phyloP scores from a whole-genome alignment of 179 eudicot genomes.

The Dionaea muscipula region DNA sequence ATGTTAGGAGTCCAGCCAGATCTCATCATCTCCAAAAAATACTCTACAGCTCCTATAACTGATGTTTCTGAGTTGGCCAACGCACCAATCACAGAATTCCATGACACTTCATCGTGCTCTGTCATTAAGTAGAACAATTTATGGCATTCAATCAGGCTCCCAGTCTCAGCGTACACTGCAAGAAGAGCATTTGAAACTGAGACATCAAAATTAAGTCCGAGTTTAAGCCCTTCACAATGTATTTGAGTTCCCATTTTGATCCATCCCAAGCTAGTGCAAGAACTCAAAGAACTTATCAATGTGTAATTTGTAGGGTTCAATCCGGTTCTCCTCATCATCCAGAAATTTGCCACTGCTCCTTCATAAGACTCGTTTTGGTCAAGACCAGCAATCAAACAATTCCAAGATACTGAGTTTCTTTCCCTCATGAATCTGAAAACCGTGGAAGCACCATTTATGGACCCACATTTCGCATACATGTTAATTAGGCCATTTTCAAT shows the following conservation, averaged over 20 bases:
- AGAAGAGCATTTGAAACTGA: conserved; percentile 75
- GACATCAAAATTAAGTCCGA: conserved; percentile 55
- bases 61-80: conserved; percentile 40
- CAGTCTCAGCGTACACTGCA: conserved; percentile 47
- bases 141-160: conserved; percentile 34
- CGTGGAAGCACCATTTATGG: conserved; percentile 29
- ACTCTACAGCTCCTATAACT: conserved; percentile 32
- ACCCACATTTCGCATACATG: conserved; percentile 71
- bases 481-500: conserved; percentile 51
- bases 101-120: conserved; percentile 58
- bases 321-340: conserved; percentile 41
- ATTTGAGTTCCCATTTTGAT: conserved; percentile 43
- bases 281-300: conserved; percentile 61
- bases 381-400: conserved; percentile 54
- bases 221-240: conserved; percentile 49
- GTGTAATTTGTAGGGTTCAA: conserved; percentile 46
- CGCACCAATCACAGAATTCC: conserved; percentile 67
- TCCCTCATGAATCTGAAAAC: conserved; percentile 41
- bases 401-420: conserved; percentile 64
- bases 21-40: conserved; percentile 47
- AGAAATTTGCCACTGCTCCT: conserved; percentile 41
- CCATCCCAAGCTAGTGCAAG: conserved; percentile 69
- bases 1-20: conserved; percentile 37
- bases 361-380: conserved; percentile 48
- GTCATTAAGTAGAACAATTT: conserved; percentile 48